Evolutionary conservation across 192 early-diverging fungal species (phyloP).

Genomic region (Backusella psychrophila): DNA sequence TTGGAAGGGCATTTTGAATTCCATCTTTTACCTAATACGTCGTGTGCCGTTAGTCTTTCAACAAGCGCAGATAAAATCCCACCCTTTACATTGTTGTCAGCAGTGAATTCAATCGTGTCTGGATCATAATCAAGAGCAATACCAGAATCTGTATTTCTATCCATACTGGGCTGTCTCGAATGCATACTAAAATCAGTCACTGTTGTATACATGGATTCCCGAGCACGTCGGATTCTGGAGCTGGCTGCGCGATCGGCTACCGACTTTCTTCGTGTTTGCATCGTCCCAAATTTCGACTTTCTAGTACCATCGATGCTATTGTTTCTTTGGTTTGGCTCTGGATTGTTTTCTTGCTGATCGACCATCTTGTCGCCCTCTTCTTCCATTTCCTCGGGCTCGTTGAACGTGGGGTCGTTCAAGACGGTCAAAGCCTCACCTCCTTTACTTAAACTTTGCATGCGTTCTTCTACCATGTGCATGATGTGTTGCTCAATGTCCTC

Average conservation of each 20-base stretch:
- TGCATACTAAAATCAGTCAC: not conserved
- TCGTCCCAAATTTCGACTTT: not conserved
- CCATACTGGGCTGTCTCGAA: not conserved
- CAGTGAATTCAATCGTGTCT: constrained; percentile 66
- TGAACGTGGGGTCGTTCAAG: not conserved
- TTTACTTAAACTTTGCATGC: not conserved
- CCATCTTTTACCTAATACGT: constrained; percentile 42
- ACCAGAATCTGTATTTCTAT: not conserved
- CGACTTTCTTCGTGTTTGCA: not conserved
- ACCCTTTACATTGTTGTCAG: constrained; percentile 76
- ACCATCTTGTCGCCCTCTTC: not conserved
- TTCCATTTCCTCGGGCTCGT: not conserved
- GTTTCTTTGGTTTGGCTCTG: not conserved
- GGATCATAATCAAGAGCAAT: constrained; percentile 47
- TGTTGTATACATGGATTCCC: not conserved
- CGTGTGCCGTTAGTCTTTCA: constrained; percentile 80
- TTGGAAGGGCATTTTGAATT: not conserved
- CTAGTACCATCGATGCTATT: not conserved
- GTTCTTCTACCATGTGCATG: constrained; percentile 12
- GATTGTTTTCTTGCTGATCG: not conserved
- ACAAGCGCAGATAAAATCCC: constrained; percentile 75
- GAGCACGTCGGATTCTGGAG: not conserved
- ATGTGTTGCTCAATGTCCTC: constrained; percentile 10
- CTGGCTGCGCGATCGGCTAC: not conserved
- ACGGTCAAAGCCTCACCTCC: not conserved